Percentiles rank a stretch among this genome's conserved stretches.
Evolutionary conservation across 2,329 filamentous ascomycete species (phyloP).

Genomic region (Beauveria bassiana): DNA sequence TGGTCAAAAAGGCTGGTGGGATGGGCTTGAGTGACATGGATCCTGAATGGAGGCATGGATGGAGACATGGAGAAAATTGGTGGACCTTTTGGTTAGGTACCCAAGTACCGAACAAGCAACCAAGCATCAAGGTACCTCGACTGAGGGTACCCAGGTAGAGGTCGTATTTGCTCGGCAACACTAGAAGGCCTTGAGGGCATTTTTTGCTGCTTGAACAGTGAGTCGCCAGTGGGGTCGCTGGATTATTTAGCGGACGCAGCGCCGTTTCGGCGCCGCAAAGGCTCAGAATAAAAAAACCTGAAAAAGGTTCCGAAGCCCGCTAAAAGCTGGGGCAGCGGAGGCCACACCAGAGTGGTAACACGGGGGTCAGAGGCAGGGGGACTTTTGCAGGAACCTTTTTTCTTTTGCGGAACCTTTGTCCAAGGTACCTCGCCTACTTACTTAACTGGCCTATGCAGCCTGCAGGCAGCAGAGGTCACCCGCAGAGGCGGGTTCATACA

Average conservation of each 20-base stretch:
- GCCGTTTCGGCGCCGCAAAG: neutral
- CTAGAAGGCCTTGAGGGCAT: too few species aligned
- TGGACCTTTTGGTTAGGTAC: constrained; percentile 2
- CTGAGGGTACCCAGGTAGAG: too few species aligned
- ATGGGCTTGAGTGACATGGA: neutral
- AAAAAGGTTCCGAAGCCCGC: neutral
- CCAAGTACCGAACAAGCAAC: too few species aligned
- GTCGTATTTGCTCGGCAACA: too few species aligned
- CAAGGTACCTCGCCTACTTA: neutral
- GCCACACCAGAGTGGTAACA: neutral
- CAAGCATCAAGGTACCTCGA: too few species aligned
- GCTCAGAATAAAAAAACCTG: neutral
- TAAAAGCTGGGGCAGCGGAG: neutral
- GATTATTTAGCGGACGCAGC: neutral
- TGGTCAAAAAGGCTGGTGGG: neutral
- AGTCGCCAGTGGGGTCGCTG: neutral
- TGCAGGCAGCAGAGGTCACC: neutral
- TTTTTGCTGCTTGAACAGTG: too few species aligned
- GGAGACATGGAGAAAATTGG: neutral
- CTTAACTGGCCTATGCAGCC: neutral
- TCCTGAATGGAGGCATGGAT: neutral
- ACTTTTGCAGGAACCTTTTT: neutral
- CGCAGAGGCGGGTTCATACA: neutral
- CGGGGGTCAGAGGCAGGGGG: neutral
- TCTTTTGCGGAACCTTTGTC: neutral